Evolutionary conservation across 352 stramenopile species (phyloP).

Genomic region (Globisporangium solare): DNA sequence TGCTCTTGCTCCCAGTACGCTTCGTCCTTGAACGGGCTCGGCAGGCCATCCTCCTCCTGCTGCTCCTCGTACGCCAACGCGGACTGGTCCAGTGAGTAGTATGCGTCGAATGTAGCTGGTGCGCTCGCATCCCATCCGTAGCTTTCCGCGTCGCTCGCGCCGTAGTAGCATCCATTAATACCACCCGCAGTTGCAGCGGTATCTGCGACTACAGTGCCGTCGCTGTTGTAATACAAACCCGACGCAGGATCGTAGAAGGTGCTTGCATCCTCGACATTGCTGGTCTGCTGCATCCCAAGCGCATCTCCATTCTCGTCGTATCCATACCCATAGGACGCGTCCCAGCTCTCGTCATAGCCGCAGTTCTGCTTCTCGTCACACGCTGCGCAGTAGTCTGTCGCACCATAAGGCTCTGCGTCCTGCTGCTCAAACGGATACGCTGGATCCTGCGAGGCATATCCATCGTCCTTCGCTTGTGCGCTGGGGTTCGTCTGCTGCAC

Average conservation of each 20-base stretch:
- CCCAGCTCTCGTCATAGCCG: neutral
- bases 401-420: neutral
- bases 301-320: neutral
- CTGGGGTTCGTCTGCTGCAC: no score
- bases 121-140: constrained; percentile 6
- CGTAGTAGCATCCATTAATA: constrained; percentile 1
- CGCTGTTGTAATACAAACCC: neutral
- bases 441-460: neutral
- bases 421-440: neutral
- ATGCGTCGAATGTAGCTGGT: constrained; percentile 8
- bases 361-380: neutral
- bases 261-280: neutral
- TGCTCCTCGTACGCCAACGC: constrained; percentile 5
- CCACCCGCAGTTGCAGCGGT: neutral
- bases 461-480: neutral
- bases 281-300: neutral
- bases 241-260: neutral
- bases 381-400: neutral
- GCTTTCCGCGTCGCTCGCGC: neutral
- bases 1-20: constrained; percentile 45
- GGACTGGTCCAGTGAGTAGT: constrained; percentile 12
- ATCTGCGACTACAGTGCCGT: neutral
- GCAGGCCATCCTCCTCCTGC: constrained; percentile 6
- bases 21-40: constrained; percentile 38
- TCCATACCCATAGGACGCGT: neutral